Conservation (phyloP, 2,329 filamentous ascomycete species). For the Orbilia quercus region DNA sequence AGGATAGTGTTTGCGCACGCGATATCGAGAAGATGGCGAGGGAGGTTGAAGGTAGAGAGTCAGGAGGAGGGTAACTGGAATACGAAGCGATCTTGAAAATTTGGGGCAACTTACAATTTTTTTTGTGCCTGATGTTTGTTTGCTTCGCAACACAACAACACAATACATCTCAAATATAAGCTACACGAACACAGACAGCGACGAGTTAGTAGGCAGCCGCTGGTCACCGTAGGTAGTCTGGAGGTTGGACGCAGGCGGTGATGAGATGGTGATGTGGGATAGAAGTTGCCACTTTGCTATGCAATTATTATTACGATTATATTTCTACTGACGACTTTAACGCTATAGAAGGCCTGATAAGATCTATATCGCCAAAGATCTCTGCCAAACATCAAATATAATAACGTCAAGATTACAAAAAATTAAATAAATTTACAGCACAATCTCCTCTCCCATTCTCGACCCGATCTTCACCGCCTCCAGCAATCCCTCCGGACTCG, state of each 20-base stretch:
- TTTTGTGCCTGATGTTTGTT: neutral
- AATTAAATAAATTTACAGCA: conserved; percentile 24
- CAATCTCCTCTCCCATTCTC: conserved; percentile 18
- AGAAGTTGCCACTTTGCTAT: no score
- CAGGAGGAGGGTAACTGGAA: conserved; percentile 1
- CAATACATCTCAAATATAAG: neutral
- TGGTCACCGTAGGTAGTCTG: neutral
- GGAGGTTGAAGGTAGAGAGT: neutral
- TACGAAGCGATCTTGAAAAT: neutral
- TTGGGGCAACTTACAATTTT: neutral
- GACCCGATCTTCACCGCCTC: conserved; percentile 70
- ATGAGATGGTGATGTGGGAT: no score
- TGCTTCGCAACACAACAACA: neutral
- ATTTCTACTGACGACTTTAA: no score
- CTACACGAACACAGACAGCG: neutral
- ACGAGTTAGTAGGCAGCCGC: neutral
- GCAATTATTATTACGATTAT: no score
- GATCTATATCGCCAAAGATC: no score
- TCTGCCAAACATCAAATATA: no score
- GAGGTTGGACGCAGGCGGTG: neutral
- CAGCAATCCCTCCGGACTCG: conserved; percentile 82
- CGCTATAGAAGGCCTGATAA: no score
- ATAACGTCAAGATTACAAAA: neutral
- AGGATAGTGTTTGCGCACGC: neutral
- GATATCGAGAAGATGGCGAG: neutral